A percentile compares a stretch with the other conserved stretches of the same genome.
These are phyloP conservation scores for Phytomonas sp. DNA, from an alignment of 208 protist genomes.

Conservation along the genomic window DNA sequence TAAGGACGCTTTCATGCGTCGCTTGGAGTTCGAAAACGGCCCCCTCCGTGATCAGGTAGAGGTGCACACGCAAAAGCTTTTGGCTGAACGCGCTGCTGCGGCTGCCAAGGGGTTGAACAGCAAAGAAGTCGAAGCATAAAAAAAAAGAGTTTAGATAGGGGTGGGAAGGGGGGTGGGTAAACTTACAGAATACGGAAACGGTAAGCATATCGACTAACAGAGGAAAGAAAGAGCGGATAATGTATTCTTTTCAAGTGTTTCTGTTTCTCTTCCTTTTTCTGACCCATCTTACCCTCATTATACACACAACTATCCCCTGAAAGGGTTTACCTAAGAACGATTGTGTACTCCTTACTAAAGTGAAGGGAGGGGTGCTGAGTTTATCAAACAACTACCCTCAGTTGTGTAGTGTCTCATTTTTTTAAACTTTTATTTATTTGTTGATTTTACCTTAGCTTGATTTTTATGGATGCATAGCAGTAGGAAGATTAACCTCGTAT, in stretches of 20 bases:
- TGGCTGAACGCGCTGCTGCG: slow-evolving; percentile 58
- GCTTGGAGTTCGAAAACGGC: slow-evolving; percentile 91
- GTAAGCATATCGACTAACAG: background rate
- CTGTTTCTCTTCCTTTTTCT: slow-evolving; percentile 9
- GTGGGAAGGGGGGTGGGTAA: background rate
- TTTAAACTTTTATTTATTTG: slow-evolving; percentile 8
- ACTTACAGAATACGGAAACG: background rate
- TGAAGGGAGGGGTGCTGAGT: background rate
- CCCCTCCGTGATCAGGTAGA: slow-evolving; percentile 89
- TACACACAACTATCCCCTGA: background rate
- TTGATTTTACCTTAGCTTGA: slow-evolving; percentile 2
- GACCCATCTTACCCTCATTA: background rate
- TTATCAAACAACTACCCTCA: background rate
- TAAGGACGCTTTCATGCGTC: slow-evolving; percentile 88
- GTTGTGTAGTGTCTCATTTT: background rate
- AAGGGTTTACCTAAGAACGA: background rate
- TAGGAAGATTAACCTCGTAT: background rate
- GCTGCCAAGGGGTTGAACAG: slow-evolving; percentile 15
- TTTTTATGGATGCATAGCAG: background rate
- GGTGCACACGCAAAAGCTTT: slow-evolving; percentile 79
- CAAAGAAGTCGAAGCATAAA: slow-evolving; percentile 16
- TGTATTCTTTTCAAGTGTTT: slow-evolving; percentile 6
- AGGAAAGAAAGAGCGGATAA: background rate
- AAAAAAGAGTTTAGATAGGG: background rate
- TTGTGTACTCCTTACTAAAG: background rate